A percentile compares a stretch with the other conserved stretches of the same genome.
Evolutionary conservation across 805 yeast genomes (phyloP).

Genomic region (Grigorovia transvaalensis): DNA sequence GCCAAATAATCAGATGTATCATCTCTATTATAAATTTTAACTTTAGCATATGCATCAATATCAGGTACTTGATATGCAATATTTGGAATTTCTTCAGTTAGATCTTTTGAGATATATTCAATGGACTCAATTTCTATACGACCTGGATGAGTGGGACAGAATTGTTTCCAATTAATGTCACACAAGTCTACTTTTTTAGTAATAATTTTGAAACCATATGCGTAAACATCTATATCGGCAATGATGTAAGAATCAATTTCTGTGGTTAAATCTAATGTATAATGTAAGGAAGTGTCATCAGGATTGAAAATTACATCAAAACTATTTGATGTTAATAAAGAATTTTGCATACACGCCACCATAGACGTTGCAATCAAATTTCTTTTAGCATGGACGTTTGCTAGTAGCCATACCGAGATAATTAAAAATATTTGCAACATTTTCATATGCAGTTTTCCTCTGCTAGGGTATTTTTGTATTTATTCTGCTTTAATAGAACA

Average conservation of each 20-base stretch:
- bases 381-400: conserved; percentile 4
- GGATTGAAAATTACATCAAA: conserved; percentile 74
- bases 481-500: too few relatives aligned
- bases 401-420: background rate
- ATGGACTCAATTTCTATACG: conserved; percentile 64
- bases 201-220: conserved; percentile 74
- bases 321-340: conserved; percentile 59
- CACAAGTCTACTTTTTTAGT: conserved; percentile 53
- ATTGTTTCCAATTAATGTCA: conserved; percentile 59
- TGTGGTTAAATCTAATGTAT: conserved; percentile 60
- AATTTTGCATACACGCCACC: conserved; percentile 76
- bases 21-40: conserved; percentile 33
- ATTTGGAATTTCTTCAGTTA: conserved; percentile 59
- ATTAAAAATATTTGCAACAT: background rate
- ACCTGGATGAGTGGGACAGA: conserved; percentile 84
- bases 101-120: conserved; percentile 42
- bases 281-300: conserved; percentile 53
- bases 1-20: conserved; percentile 41
- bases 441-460: background rate
- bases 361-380: conserved; percentile 50
- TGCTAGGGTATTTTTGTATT: too few relatives aligned
- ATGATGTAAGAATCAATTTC: conserved; percentile 53
- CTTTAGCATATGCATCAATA: conserved; percentile 67
- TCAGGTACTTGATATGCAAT: conserved; percentile 82
- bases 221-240: conserved; percentile 68